phyloP scores from a whole-genome alignment of 2,329 filamentous ascomycete species.

The Diplodia corticola region DNA sequence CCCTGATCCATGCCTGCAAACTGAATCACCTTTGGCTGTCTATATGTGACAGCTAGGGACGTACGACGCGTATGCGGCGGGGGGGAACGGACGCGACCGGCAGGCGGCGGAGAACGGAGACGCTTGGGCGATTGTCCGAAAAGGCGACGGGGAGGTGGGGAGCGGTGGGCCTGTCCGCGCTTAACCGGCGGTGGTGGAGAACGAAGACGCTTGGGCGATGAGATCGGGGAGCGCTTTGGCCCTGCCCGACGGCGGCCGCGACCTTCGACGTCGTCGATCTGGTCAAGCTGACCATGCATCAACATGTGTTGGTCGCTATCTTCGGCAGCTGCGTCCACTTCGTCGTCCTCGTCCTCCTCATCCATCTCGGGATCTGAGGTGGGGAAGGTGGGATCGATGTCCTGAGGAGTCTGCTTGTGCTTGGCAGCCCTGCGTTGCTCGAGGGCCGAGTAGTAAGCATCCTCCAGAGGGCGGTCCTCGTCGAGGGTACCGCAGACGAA shows the following conservation, averaged over 20 bases:
- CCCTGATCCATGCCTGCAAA: conserved; percentile 59
- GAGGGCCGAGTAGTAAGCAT: conserved; percentile 83
- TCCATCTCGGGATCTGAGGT: conserved; percentile 87
- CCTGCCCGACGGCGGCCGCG: conserved; percentile 37
- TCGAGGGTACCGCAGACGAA: conserved; percentile 99
- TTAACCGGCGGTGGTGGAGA: conserved; percentile 48
- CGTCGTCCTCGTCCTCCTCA: conserved; percentile 64
- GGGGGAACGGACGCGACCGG: conserved; percentile 60
- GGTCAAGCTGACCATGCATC: conserved; percentile 72
- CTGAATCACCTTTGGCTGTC: conserved; percentile 36
- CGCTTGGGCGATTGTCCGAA: conserved; percentile 73
- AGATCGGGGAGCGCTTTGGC: conserved; percentile 47
- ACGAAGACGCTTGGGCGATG: conserved; percentile 63
- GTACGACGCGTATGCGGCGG: conserved; percentile 63
- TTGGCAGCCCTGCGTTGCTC: conserved; percentile 64
- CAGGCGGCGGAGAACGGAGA: conserved; percentile 47
- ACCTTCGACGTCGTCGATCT: conserved; percentile 58
- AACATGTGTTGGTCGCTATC: conserved; percentile 69
- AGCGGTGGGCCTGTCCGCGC: conserved; percentile 33
- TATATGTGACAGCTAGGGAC: conserved; percentile 36
- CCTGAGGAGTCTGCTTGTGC: conserved; percentile 22
- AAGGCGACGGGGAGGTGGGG: conserved; percentile 55
- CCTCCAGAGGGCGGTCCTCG: conserved; percentile 91
- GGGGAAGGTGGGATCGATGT: conserved; percentile 92
- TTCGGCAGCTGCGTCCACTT: conserved; percentile 44